These are phyloP conservation scores for Claviceps citrina DNA, from an alignment of 2,329 filamentous ascomycete genomes.

Conservation along the genomic window DNA sequence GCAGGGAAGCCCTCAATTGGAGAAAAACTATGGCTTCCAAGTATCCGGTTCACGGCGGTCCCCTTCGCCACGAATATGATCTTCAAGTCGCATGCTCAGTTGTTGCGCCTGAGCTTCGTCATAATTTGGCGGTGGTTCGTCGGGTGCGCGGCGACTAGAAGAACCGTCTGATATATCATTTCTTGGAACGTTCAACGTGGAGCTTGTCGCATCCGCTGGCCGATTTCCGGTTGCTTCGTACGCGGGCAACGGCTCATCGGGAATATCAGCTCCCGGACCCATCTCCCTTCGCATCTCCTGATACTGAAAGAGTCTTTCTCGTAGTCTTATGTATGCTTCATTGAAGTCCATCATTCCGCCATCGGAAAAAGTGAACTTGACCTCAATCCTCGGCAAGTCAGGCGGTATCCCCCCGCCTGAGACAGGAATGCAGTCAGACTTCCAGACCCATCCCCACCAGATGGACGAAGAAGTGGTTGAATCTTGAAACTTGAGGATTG, in stretches of 20 bases:
- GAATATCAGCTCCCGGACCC: slow-evolving; percentile 48
- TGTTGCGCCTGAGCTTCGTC: slow-evolving; percentile 75
- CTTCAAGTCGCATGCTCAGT: slow-evolving; percentile 42
- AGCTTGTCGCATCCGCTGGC: slow-evolving; percentile 14
- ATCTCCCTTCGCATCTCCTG: slow-evolving; percentile 58
- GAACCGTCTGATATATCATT: slow-evolving; percentile 21
- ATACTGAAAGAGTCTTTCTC: slow-evolving; percentile 68
- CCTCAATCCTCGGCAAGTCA: slow-evolving; percentile 55
- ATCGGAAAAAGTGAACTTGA: slow-evolving; percentile 83
- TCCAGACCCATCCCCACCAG: slow-evolving; percentile 91
- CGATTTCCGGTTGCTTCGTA: slow-evolving; percentile 49
- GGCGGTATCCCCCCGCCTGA: slow-evolving; percentile 69
- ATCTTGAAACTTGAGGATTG: slow-evolving; percentile 76
- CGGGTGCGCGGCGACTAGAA: slow-evolving; percentile 29
- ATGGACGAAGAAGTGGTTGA: slow-evolving; percentile 66
- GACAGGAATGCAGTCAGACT: slow-evolving; percentile 63
- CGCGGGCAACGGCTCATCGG: slow-evolving; percentile 74
- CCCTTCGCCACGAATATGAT: slow-evolving; percentile 58
- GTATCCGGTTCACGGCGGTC: slow-evolving; percentile 35
- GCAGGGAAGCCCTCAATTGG: not conserved
- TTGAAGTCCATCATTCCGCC: slow-evolving; percentile 91
- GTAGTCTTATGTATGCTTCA: slow-evolving; percentile 65
- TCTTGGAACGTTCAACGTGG: slow-evolving; percentile 11
- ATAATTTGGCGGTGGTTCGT: slow-evolving; percentile 80
- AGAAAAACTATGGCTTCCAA: slow-evolving; percentile 8